phyloP scores from a whole-genome alignment of 2,329 filamentous ascomycete genomes.

The Colletotrichum lupini region DNA sequence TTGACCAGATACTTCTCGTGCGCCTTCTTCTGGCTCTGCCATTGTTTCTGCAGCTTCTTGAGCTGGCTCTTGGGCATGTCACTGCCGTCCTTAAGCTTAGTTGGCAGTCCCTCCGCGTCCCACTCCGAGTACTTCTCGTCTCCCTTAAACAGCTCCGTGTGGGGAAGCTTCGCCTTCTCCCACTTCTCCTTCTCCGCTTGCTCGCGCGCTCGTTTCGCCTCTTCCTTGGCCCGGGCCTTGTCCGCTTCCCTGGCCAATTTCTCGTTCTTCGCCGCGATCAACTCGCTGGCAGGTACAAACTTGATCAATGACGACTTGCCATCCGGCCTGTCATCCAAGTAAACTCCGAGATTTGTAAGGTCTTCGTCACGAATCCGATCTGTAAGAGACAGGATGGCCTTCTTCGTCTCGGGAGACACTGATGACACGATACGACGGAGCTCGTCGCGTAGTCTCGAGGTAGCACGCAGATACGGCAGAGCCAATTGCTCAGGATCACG shows the following conservation, averaged over 20 bases:
- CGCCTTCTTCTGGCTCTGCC: slow-evolving; percentile 89
- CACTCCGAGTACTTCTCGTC: slow-evolving; percentile 76
- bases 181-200: slow-evolving; percentile 64
- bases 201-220: slow-evolving; percentile 61
- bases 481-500: slow-evolving; percentile 64
- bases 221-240: slow-evolving; percentile 65
- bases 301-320: slow-evolving; percentile 78
- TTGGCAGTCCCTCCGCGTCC: slow-evolving; percentile 86
- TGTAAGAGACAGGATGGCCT: slow-evolving; percentile 80
- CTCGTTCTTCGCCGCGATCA: slow-evolving; percentile 69
- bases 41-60: slow-evolving; percentile 90
- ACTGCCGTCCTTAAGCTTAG: slow-evolving; percentile 78
- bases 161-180: slow-evolving; percentile 67
- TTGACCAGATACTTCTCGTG: slow-evolving; percentile 69
- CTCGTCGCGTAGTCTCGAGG: slow-evolving; percentile 70
- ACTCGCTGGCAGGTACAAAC: slow-evolving; percentile 66
- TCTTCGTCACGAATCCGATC: slow-evolving; percentile 85
- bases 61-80: slow-evolving; percentile 82
- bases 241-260: slow-evolving; percentile 72
- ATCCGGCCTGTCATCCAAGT: slow-evolving; percentile 84
- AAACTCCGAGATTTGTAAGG: slow-evolving; percentile 85
- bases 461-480: slow-evolving; percentile 65
- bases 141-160: slow-evolving; percentile 66
- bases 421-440: slow-evolving; percentile 66
- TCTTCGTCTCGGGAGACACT: slow-evolving; percentile 64